Conservation (phyloP, 2,329 filamentous ascomycete species). For the Colletotrichum musicola region DNA sequence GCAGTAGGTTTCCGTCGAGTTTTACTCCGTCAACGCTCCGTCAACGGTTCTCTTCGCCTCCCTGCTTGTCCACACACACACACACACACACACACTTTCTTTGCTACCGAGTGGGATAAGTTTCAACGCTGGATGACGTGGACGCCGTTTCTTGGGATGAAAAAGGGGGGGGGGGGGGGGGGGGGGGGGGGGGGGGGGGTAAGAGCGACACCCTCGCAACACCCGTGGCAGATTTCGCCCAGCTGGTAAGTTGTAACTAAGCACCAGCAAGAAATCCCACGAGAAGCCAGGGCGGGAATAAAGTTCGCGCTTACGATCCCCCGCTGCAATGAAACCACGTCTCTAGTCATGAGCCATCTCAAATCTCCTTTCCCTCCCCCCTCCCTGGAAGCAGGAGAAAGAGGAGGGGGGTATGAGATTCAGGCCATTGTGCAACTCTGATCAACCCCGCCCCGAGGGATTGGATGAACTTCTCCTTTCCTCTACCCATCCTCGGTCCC, state of each 20-base stretch:
- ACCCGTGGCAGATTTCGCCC: not conserved
- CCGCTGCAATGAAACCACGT: constrained; percentile 30
- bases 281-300: constrained; percentile 12
- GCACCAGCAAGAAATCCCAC: not conserved
- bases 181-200: too few relatives aligned
- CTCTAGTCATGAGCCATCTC: constrained; percentile 26
- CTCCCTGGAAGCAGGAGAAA: not conserved
- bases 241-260: too few relatives aligned
- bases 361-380: not conserved
- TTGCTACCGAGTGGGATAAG: not conserved
- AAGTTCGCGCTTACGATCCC: constrained; percentile 22
- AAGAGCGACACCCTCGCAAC: not conserved
- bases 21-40: not conserved
- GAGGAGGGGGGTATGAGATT: not conserved
- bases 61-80: not conserved
- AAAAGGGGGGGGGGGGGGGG: not conserved
- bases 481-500: not conserved
- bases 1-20: not conserved
- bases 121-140: constrained; percentile 25
- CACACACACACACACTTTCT: not conserved
- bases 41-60: not conserved
- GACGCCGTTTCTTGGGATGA: constrained; percentile 30
- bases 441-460: constrained; percentile 4
- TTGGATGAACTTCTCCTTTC: constrained; percentile 26
- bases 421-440: constrained; percentile 21